Percentiles rank a stretch among this genome's conserved stretches.
Evolutionary conservation across 768 basidiomycete genomes (phyloP).

Genomic region (Amanita phalloides): DNA sequence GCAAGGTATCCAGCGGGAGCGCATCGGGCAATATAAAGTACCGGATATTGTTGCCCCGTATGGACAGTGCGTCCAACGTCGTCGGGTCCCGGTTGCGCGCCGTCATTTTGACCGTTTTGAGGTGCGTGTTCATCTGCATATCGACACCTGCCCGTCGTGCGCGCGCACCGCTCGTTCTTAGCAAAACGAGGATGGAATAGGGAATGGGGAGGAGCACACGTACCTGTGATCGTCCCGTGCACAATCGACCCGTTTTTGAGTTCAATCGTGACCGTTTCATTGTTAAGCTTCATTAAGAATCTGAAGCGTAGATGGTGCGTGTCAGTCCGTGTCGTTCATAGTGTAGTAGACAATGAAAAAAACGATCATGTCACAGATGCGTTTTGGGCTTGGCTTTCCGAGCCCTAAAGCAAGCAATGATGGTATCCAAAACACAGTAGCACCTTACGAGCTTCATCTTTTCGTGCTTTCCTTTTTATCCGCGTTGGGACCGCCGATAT

Average conservation of each 20-base stretch:
- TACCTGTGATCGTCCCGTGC: slow-evolving; percentile 95
- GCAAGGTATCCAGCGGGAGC: slow-evolving; percentile 87
- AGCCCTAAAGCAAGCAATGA: not conserved
- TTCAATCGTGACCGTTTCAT: slow-evolving; percentile 97
- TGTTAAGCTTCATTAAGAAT: slow-evolving; percentile 99
- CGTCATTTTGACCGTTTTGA: slow-evolving; percentile 98
- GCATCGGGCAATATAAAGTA: slow-evolving; percentile 98
- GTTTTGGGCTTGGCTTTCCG: too few species aligned
- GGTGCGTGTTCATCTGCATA: slow-evolving; percentile 98
- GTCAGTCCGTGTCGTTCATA: slow-evolving; percentile 1
- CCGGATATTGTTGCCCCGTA: slow-evolving; percentile 93
- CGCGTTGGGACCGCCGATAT: not conserved
- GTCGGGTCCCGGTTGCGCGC: slow-evolving; percentile 81
- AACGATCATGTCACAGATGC: too few species aligned
- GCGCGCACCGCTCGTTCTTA: not conserved
- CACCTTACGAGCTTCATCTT: slow-evolving; percentile 81
- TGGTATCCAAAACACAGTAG: slow-evolving; percentile 11
- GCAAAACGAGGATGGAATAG: not conserved
- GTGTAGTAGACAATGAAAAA: not conserved
- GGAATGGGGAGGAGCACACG: not conserved
- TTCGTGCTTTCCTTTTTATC: not conserved
- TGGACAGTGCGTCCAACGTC: slow-evolving; percentile 82
- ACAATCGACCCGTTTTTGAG: slow-evolving; percentile 95
- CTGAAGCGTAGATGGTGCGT: slow-evolving; percentile 23
- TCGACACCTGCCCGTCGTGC: slow-evolving; percentile 64